A percentile compares a stretch with the other conserved stretches of the same genome.
Evolutionary conservation across 345 rosid species (phyloP).

Genomic region (Rhodamnia argentea): DNA sequence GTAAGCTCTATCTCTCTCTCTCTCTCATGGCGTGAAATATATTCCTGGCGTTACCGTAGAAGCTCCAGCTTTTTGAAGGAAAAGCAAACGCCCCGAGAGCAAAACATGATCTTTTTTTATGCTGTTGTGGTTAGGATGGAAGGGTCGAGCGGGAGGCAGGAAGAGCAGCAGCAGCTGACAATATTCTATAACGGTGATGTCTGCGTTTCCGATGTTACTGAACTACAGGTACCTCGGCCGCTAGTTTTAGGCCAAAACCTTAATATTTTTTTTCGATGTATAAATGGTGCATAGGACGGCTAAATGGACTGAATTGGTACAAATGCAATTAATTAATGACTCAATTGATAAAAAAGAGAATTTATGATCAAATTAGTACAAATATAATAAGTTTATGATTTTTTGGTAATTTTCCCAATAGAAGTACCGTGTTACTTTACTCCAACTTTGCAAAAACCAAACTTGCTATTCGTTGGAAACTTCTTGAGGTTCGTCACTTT

Average conservation of each 20-base stretch:
- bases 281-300: no score
- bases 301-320: no score
- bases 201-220: slow-evolving; percentile 34
- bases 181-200: slow-evolving; percentile 40
- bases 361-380: no score
- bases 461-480: neutral
- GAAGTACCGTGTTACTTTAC: neutral
- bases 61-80: neutral
- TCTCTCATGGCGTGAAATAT: neutral
- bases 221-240: slow-evolving; percentile 22
- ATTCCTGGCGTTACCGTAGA: neutral
- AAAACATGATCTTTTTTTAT: neutral
- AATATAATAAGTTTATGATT: no score
- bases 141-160: neutral
- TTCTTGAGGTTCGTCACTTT: neutral
- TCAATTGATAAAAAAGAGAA: no score
- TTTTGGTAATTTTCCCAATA: neutral
- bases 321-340: no score
- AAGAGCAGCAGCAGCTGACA: slow-evolving; percentile 23
- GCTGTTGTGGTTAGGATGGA: neutral
- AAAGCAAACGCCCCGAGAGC: neutral
- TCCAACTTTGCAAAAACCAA: neutral
- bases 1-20: neutral
- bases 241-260: neutral
- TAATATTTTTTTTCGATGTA: no score